A percentile compares a stretch with the other conserved stretches of the same genome.
Evolutionary conservation across 805 yeast species (phyloP).

Genomic region (Metschnikowia similis): DNA sequence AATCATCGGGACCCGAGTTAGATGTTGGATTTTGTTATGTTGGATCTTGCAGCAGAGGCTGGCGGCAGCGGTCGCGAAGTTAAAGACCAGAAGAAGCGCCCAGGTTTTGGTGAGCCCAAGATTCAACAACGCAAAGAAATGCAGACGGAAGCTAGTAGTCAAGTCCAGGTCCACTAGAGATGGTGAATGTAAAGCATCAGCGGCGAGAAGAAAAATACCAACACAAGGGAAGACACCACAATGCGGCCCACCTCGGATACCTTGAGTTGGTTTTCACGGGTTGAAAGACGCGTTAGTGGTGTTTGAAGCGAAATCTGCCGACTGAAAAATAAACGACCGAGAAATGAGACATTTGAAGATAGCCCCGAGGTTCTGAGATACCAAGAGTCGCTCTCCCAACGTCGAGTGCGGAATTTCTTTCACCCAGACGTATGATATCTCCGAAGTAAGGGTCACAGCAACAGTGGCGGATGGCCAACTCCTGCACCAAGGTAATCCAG

Average conservation of each 20-base stretch:
- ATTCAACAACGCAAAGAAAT: constrained; percentile 20
- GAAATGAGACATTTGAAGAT: constrained; percentile 12
- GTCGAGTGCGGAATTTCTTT: constrained; percentile 11
- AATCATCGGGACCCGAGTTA: constrained; percentile 25
- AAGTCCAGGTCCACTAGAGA: constrained; percentile 8
- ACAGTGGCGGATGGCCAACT: constrained; percentile 13
- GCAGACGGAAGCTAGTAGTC: constrained; percentile 20
- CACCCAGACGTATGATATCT: constrained; percentile 10
- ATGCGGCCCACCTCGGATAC: constrained; percentile 14
- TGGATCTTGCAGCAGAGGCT: no score
- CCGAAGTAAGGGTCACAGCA: constrained; percentile 1
- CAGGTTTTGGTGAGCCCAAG: constrained; percentile 13
- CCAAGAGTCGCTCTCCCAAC: constrained; percentile 1
- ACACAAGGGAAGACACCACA: constrained; percentile 14
- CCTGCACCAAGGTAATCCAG: constrained; percentile 18
- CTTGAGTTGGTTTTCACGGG: constrained; percentile 13
- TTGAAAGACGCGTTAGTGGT: constrained; percentile 13
- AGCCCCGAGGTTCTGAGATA: constrained; percentile 1
- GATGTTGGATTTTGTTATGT: constrained; percentile 27
- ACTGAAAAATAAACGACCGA: constrained; percentile 19
- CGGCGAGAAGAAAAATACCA: constrained; percentile 16
- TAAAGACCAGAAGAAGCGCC: constrained; percentile 15
- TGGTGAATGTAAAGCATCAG: constrained; percentile 12
- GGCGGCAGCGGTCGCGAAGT: constrained; percentile 19
- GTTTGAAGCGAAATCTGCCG: constrained; percentile 17